phyloP scores from a whole-genome alignment of 305 asterid genomes.

The Rubia occidens region DNA sequence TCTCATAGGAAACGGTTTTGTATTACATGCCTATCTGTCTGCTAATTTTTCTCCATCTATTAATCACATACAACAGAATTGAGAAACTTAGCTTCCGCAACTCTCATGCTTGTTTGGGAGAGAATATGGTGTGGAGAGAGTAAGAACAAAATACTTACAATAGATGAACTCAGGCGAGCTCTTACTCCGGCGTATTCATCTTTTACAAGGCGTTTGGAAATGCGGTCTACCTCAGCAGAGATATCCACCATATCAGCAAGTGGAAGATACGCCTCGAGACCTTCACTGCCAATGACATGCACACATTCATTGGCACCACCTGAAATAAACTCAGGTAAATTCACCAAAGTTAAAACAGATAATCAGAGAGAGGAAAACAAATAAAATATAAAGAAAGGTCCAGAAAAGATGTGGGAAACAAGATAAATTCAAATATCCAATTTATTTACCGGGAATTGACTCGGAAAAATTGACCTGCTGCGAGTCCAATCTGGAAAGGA shows the following conservation, averaged over 20 bases:
- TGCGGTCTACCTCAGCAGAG: conserved; percentile 78
- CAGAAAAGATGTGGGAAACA: not conserved
- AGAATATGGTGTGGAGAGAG: not conserved
- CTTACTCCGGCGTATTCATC: conserved; percentile 66
- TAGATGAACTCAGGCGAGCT: conserved; percentile 71
- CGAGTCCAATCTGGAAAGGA: conserved; percentile 80
- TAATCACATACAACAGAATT: not conserved
- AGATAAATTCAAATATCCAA: not conserved
- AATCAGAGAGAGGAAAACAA: not conserved
- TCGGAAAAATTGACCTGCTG: conserved; percentile 51
- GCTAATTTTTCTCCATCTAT: not conserved
- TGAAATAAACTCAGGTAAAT: conserved; percentile 21
- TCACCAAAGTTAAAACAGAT: not conserved
- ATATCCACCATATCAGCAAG: conserved; percentile 94
- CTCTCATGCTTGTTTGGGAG: not conserved
- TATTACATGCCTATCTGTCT: not conserved
- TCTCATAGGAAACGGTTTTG: not conserved
- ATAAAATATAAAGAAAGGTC: not conserved
- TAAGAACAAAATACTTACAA: conserved; percentile 35
- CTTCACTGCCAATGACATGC: conserved; percentile 93
- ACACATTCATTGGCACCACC: conserved; percentile 76
- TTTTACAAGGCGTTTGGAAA: conserved; percentile 64
- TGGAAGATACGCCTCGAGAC: conserved; percentile 94
- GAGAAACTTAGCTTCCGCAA: not conserved
- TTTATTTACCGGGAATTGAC: conserved; percentile 52